A percentile compares a stretch with the other conserved stretches of the same genome.
These are phyloP conservation scores for Sarcomyxa edulis DNA, from an alignment of 768 basidiomycete genomes.

Conservation along the genomic window DNA sequence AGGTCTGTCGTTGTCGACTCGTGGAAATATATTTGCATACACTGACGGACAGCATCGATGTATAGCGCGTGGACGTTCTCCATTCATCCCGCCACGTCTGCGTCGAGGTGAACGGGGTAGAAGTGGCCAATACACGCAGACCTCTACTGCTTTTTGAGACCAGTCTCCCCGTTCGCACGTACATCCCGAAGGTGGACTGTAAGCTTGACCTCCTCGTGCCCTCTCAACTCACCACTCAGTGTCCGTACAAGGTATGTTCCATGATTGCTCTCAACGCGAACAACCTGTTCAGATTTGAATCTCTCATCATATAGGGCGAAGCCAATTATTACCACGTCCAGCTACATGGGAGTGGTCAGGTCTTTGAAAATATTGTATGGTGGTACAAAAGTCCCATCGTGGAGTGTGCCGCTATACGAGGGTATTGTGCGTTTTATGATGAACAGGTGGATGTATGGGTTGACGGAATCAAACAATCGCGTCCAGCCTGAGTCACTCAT, in stretches of 20 bases:
- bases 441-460: conserved; percentile 65
- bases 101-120: conserved; percentile 55
- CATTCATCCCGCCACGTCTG: conserved; percentile 58
- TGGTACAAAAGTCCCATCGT: conserved; percentile 51
- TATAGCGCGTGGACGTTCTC: conserved; percentile 57
- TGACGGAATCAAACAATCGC: no score
- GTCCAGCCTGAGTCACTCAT: no score
- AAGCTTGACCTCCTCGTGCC: conserved; percentile 42
- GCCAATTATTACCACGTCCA: conserved; percentile 54
- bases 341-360: conserved; percentile 33
- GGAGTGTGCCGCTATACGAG: conserved; percentile 46
- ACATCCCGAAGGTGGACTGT: conserved; percentile 56
- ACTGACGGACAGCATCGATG: not conserved
- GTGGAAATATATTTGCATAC: no score
- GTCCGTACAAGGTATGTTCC: conserved; percentile 58
- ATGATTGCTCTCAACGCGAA: not conserved
- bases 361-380: conserved; percentile 51
- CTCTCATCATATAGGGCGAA: conserved; percentile 36
- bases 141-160: conserved; percentile 59
- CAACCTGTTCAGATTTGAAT: not conserved
- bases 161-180: conserved; percentile 47
- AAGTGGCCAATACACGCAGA: conserved; percentile 51
- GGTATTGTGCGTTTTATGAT: conserved; percentile 57
- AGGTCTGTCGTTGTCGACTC: conserved; percentile 31
- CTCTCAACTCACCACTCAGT: conserved; percentile 41